Percentiles rank a stretch among this genome's conserved stretches.
Evolutionary conservation across 768 basidiomycete genomes (phyloP).

Genomic region (Strobilomyces confusus): DNA sequence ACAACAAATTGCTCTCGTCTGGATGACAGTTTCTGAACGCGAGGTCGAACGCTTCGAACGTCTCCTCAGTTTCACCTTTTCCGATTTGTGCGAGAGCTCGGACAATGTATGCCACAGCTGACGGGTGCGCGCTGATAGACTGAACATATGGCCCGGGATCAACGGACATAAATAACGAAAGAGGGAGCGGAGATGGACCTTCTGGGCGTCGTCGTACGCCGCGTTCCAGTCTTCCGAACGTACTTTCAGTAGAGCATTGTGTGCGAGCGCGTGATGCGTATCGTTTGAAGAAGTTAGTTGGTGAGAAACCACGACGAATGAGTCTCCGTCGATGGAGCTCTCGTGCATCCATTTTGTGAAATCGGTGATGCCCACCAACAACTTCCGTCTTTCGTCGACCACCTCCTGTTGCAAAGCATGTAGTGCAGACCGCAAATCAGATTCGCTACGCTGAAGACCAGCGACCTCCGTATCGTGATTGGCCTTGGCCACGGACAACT

Average conservation of each 20-base stretch:
- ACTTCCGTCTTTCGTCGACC: not conserved
- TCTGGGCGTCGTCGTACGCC: not conserved
- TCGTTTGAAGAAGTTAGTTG: not conserved
- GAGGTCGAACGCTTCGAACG: not conserved
- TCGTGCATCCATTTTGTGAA: not conserved
- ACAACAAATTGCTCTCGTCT: not conserved
- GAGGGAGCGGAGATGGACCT: not conserved
- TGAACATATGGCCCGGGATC: not conserved
- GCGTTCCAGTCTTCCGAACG: not conserved
- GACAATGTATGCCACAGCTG: not conserved
- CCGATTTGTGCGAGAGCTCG: not conserved
- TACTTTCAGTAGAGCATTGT: not conserved
- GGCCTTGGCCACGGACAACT: not conserved
- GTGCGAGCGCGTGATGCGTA: not conserved
- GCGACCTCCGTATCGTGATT: not conserved
- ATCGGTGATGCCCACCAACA: not conserved
- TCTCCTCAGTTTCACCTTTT: not conserved
- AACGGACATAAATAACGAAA: not conserved
- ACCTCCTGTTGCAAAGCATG: not conserved
- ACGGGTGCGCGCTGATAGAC: not conserved
- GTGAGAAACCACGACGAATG: no score
- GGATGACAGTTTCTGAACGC: not conserved
- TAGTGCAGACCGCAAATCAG: not conserved
- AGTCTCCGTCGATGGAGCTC: not conserved
- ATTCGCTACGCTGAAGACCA: not conserved